Evolutionary conservation across 2,329 filamentous ascomycete genomes (phyloP).

Genomic region (Hyphodiscus sp.): DNA sequence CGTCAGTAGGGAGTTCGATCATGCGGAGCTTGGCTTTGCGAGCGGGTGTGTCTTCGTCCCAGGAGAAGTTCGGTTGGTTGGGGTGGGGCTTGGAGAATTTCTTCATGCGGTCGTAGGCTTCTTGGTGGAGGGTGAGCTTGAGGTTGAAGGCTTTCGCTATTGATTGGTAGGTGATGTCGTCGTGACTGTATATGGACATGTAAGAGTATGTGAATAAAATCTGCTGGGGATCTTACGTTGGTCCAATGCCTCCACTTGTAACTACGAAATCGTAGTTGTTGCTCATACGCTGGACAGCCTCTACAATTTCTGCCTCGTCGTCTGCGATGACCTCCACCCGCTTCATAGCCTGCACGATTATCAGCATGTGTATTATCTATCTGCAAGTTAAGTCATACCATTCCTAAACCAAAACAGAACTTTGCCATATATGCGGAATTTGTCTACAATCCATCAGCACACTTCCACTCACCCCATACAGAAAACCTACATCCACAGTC

Average conservation of each 20-base stretch:
- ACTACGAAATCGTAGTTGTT: slow-evolving; percentile 88
- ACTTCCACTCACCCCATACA: background rate
- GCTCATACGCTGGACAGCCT: slow-evolving; percentile 79
- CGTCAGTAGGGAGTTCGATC: slow-evolving; percentile 78
- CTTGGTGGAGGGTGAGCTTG: slow-evolving; percentile 68
- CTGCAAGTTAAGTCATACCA: slow-evolving; percentile 48
- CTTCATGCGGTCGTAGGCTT: slow-evolving; percentile 78
- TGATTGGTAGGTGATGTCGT: slow-evolving; percentile 94
- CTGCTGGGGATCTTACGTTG: slow-evolving; percentile 58
- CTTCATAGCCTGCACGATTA: slow-evolving; percentile 55
- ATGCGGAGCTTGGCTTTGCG: slow-evolving; percentile 82
- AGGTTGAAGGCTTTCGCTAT: slow-evolving; percentile 86
- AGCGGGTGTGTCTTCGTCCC: slow-evolving; percentile 73
- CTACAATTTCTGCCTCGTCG: slow-evolving; percentile 83
- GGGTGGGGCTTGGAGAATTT: slow-evolving; percentile 67
- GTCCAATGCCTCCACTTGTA: slow-evolving; percentile 91
- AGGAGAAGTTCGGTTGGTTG: slow-evolving; percentile 70
- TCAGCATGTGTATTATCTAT: slow-evolving; percentile 48
- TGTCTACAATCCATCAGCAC: slow-evolving; percentile 38
- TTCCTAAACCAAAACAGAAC: slow-evolving; percentile 56
- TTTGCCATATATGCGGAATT: slow-evolving; percentile 60
- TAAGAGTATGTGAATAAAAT: background rate
- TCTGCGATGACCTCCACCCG: slow-evolving; percentile 90
- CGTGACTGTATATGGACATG: slow-evolving; percentile 54
- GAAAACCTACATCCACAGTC: slow-evolving; percentile 32